phyloP scores from a whole-genome alignment of 345 rosid genomes.

The Carallia brachiata region DNA sequence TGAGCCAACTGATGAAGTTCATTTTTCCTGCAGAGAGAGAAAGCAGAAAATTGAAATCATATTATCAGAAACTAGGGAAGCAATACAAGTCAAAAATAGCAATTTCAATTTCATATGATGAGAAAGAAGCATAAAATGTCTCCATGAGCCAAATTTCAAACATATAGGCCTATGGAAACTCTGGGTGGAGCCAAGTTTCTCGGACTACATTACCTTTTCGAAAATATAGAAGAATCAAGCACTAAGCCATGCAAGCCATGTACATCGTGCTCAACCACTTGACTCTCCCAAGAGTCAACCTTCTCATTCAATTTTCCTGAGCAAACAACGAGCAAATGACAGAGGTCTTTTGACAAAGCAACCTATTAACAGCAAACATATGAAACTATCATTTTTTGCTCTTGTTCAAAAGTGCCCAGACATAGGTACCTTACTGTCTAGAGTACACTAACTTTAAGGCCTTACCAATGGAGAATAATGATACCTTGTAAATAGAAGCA shows the following conservation, averaged over 20 bases:
- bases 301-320: constrained; percentile 68
- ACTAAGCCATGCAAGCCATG: constrained; percentile 72
- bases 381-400: constrained; percentile 14
- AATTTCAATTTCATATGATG: not conserved
- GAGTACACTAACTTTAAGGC: not conserved
- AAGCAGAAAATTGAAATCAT: not conserved
- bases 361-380: constrained; percentile 47
- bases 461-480: not conserved
- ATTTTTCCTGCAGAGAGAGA: constrained; percentile 52
- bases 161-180: constrained; percentile 8
- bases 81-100: not conserved
- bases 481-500: constrained; percentile 69
- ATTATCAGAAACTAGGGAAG: not conserved
- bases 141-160: not conserved
- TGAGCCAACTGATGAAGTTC: constrained; percentile 95
- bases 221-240: constrained; percentile 81
- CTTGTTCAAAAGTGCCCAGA: not conserved
- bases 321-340: constrained; percentile 70
- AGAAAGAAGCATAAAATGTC: not conserved
- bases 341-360: constrained; percentile 86
- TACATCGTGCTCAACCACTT: constrained; percentile 29
- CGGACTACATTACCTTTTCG: constrained; percentile 54
- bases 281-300: constrained; percentile 34
- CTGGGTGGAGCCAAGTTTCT: constrained; percentile 13
- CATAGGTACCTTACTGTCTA: not conserved